Evolutionary conservation across 495 filamentous ascomycete genomes (phyloP).

Genomic region (Stereocaulon alpinum): DNA sequence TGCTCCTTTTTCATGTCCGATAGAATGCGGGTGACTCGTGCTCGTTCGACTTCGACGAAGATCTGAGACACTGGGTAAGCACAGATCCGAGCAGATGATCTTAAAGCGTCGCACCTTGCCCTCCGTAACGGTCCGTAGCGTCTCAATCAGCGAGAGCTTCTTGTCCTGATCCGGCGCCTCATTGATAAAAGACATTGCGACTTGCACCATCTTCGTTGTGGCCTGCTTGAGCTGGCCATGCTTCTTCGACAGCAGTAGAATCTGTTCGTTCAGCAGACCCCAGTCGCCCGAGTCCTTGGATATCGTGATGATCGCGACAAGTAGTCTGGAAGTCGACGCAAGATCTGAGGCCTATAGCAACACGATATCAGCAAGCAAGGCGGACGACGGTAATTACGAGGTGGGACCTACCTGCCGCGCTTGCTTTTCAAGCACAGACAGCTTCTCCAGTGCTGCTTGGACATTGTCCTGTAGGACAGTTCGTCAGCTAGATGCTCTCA

Average conservation of each 20-base stretch:
- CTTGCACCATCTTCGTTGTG: slow-evolving; percentile 97
- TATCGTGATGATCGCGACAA: slow-evolving; percentile 82
- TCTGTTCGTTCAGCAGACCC: slow-evolving; percentile 90
- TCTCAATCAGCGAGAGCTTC: slow-evolving; percentile 89
- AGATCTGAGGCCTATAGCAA: slow-evolving; percentile 73
- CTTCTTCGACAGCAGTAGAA: slow-evolving; percentile 93
- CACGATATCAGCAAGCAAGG: not conserved
- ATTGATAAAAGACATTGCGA: slow-evolving; percentile 85
- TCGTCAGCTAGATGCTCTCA: slow-evolving; percentile 11
- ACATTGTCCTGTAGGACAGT: slow-evolving; percentile 52
- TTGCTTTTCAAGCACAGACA: slow-evolving; percentile 85
- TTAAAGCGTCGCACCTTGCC: slow-evolving; percentile 59
- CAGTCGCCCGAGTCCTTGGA: slow-evolving; percentile 89
- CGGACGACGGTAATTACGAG: not conserved
- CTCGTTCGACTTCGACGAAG: slow-evolving; percentile 96
- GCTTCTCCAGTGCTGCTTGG: slow-evolving; percentile 83
- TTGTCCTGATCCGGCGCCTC: slow-evolving; percentile 67
- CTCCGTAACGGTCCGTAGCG: slow-evolving; percentile 89
- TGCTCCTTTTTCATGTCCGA: slow-evolving; percentile 95
- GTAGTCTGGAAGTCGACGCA: slow-evolving; percentile 79
- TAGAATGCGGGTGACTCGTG: slow-evolving; percentile 85
- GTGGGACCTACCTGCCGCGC: slow-evolving; percentile 65
- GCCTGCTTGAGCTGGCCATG: slow-evolving; percentile 99
- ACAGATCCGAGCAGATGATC: not conserved
- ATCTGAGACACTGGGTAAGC: slow-evolving; percentile 46